Evolutionary conservation across 768 basidiomycete genomes (phyloP), one percentile per base, ranked within the genome.

Genomic region (Dendrothele bispora): DNA sequence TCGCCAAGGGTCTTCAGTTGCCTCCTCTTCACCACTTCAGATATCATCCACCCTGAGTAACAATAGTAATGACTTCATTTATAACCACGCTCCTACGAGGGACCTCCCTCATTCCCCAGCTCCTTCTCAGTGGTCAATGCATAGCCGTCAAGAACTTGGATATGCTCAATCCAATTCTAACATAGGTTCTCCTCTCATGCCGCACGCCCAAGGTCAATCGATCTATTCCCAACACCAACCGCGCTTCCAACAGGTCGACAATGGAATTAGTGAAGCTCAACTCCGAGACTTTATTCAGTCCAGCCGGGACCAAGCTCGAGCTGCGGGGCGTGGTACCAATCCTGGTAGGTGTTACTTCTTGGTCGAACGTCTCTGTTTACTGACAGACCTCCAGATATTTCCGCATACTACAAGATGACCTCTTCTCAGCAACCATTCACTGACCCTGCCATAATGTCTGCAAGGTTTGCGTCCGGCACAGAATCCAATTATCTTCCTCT

Each of bases 371-470:
- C 53, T 40, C 49, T 51, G 50, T n/a, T n/a, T n/a, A n/a, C n/a
- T n/a, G n/a, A n/a, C 61, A 68, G 74, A 75, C 24, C 52, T 55
- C 57, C 68, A 70, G 49, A 42, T 56, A 37, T 60, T 61, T 40
- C n/a, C n/a, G n/a, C n/a, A n/a, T n/a, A n/a, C n/a, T 67, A 62
- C 55, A 62, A 65, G 11, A 66, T 63, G 46, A 43, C 55, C 59
- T 68, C 61, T 55, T 53, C 44, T 53, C 43, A 51, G 25, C 39
- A 76, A 50, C 75, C 76, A 22, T 89, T 88, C 63, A 75, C 71
- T 51, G 88, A 90, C 56, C 87, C 87, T 37, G 87, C 87, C 11
- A 88, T 90, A 39, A 88, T 90, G 85, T 84, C 86, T 27, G 85
- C 84, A 18, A 77, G 82, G 51, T 77, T 88, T 61, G 72, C 76